Evolutionary conservation across 192 early-diverging fungal species (phyloP), one percentile per base, ranked within the genome.

Genomic region (Lobosporangium transversale): DNA sequence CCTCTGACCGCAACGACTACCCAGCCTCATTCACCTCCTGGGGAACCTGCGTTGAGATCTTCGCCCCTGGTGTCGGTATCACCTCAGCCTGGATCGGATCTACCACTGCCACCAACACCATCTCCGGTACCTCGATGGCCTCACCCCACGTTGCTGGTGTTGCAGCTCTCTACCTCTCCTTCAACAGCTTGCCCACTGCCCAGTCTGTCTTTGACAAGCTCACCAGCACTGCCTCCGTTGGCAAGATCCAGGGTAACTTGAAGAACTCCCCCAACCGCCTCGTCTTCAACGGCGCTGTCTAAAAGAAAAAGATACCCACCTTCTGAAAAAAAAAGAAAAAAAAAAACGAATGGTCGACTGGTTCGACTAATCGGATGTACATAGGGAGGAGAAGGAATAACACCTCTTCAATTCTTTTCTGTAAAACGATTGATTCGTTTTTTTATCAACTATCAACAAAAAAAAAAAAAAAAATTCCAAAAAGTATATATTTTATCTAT

Each of bases 101-200:
- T 11, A 45, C 45, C 21, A 23, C 30, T 40, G 70, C 70, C 30
- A 74, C 47, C 36, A 66, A 54, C 9, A 80, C 62, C 1, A 80
- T 84, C 23, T 87, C 84, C 15, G 89, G 89, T 33, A 89, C 89
- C 2, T 80, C 80, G 26, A 86, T 85, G 80, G 84, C 88, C 0
- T 40, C 79, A 6, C 85, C 87, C 42, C 80, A 84, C 49, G 87
- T 84, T 29, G 73, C 76, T 48, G 83, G 88, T 54, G 73, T 78
- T 68, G 45, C 80, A 20, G 84, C 89, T 31, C 33, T 87, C 15
- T 79, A 68, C 69, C 62, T 73, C 62, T 83, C 81, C 49, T 51
- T 70, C 14, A 27, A 70, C 56, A 7, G 24, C 23, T 54, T 60
- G 52, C 31, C n/a, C 42, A 42, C 59, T 30, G 52, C 58, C 30